Base-by-base conservation (phyloP, 495 filamentous ascomycete species). In the Hamigera avellanea region DNA sequence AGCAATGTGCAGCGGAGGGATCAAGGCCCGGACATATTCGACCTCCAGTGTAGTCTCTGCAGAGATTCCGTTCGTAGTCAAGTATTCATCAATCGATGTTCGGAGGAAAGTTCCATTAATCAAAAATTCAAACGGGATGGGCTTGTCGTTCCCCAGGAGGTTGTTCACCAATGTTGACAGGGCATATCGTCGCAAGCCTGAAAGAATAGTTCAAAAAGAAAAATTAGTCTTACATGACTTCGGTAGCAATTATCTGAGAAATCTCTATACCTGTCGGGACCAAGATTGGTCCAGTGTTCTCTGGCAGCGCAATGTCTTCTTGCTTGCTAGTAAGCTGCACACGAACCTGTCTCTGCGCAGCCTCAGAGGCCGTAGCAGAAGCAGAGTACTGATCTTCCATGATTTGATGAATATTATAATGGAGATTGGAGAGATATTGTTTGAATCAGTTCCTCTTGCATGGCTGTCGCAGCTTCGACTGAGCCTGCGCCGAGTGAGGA, bases 51-150 rank as follows among this genome's bases (percentile, higher is more conserved):
- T 85, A 7, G 79, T 80, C 62, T 98, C 91, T 19, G 86, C 69
- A 27, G 84, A 93, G 39, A 95, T 77, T 28, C 88, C 91, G 60
- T 91, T 80, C 43, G 72, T 63, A 15, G 75, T 78, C 34, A 98
- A 75, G 61, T 91, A 95, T 48, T 93, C 78, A 50, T 94, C 86
- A 44, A 98, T 72, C 21, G 81, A 84, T 17, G 85, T 82, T 27
- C 84, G 80, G 17, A 98, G 74, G 59, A 93, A 93, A 44, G 79
- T 75, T 48, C 93, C 91, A 49, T 88, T 85, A 58, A 93, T 76
- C 42, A 98, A 72, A 68, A 98, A 95, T 57, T 98, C 93, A 63
- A 98, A 86, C 18, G 91, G 91, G 26, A 94, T 75, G 10, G 89
- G 81, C 29, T 78, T 72, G 28, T 78, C 66, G 21, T 77, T 83